A percentile compares a stretch with the other conserved stretches of the same genome.
Evolutionary conservation across 1,284 basidiomycete genomes (phyloP).

Genomic region (Lentinula novae-zelandiae): DNA sequence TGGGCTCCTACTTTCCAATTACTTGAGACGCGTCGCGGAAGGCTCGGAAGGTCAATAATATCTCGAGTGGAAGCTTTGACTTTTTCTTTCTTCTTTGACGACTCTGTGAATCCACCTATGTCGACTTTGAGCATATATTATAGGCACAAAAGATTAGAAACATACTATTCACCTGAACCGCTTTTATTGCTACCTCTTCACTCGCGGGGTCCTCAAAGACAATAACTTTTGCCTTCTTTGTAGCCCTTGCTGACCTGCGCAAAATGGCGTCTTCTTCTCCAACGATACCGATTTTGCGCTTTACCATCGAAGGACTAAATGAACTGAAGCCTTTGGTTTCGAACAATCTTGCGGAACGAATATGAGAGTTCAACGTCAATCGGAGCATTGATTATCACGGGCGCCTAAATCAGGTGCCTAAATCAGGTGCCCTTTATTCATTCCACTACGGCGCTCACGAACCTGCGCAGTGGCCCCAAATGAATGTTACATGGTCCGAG

Average conservation of each 20-base stretch:
- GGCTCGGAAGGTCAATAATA: background rate
- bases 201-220: background rate
- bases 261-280: background rate
- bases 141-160: background rate
- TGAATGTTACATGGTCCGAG: too few species aligned
- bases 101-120: background rate
- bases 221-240: background rate
- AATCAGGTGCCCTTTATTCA: too few species aligned
- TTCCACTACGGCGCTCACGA: too few species aligned
- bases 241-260: background rate
- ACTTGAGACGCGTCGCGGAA: conserved; percentile 31
- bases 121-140: background rate
- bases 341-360: too few species aligned
- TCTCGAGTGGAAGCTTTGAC: background rate
- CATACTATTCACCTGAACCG: background rate
- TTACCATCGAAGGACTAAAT: background rate
- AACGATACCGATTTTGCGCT: background rate
- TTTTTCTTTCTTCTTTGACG: background rate
- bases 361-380: background rate
- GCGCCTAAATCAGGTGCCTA: too few species aligned
- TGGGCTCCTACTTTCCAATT: conserved; percentile 79
- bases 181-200: background rate
- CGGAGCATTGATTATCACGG: too few species aligned
- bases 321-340: too few species aligned
- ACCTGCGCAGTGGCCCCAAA: too few species aligned